Evolutionary conservation across 306 rosid species (phyloP), one percentile per base, ranked within the genome.

Genomic region (Macrotyloma uniflorum): DNA sequence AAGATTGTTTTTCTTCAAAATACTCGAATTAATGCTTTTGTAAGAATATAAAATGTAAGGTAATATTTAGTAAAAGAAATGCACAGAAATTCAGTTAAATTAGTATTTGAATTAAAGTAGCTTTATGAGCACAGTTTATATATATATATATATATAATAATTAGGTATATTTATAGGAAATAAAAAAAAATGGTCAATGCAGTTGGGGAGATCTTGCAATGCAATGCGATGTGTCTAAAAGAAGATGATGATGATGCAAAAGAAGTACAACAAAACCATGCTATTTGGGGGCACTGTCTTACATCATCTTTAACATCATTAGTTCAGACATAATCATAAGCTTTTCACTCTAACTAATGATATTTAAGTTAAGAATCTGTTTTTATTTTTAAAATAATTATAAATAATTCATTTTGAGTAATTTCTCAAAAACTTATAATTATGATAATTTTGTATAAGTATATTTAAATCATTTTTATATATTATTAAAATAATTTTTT

Each of bases 231-330:
- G 18, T 15, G 51, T 46, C 24, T 38, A 5, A 46, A 53, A 69
- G 19, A 45, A 22, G 35, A 28, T 47, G n/a, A 47, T n/a, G n/a
- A n/a, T n/a, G n/a, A n/a, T n/a, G n/a, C n/a, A n/a, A n/a, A n/a
- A n/a, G 15, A 53, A 18, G 75, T 70, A 70, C 63, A 50, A 70
- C 11, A 49, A 47, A 50, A 50, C 18, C 11, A 50, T 71, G 49
- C 49, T n/a, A 71, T 33, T 71, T 50, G 13, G 14, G 49, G 19
- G 32, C 30, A 70, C 46, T 18, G 20, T 30, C n/a, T 9, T 28
- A 16, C 43, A 47, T 69, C 26, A 45, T 47, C 12, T 47, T 32
- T 33, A 18, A 6, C 47, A 51, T 50, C 64, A 50, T 32, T 32
- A 5, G 19, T 50, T 12, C 47, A 47, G 61, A 30, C n/a, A 47